Percentiles rank a stretch among this genome's conserved stretches.
phyloP scores from a whole-genome alignment of 2,329 filamentous ascomycete species.

The Sarocladium oryzae region DNA sequence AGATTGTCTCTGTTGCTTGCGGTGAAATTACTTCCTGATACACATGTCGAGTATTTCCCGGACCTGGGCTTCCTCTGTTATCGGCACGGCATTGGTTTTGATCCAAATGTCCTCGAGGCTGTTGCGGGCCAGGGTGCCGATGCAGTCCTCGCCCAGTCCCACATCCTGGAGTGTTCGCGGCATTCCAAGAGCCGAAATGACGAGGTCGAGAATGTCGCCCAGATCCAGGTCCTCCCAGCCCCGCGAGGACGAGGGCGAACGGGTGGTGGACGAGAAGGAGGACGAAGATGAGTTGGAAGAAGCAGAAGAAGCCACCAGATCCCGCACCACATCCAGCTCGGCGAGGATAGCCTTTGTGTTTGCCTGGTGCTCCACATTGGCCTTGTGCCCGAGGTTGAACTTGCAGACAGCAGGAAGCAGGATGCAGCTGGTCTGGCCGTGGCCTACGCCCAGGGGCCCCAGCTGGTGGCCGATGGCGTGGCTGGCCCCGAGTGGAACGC shows the following conservation, averaged over 20 bases:
- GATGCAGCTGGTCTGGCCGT: slow-evolving; percentile 44
- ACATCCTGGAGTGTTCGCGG: slow-evolving; percentile 47
- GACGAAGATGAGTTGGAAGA: too few species aligned
- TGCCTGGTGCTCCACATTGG: slow-evolving; percentile 23
- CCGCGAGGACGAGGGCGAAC: too few species aligned
- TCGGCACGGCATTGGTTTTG: slow-evolving; percentile 41
- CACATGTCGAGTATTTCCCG: slow-evolving; percentile 42
- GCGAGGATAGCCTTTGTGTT: not conserved
- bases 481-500: slow-evolving; percentile 40
- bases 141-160: slow-evolving; percentile 38
- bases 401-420: slow-evolving; percentile 48
- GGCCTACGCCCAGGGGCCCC: slow-evolving; percentile 48
- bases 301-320: slow-evolving; percentile 10
- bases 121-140: slow-evolving; percentile 40
- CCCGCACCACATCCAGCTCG: not conserved
- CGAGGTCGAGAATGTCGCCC: slow-evolving; percentile 43
- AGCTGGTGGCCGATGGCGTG: slow-evolving; percentile 48
- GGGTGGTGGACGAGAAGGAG: too few species aligned
- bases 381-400: slow-evolving; percentile 36
- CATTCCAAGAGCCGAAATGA: slow-evolving; percentile 46
- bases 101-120: slow-evolving; percentile 44
- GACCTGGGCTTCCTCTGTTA: slow-evolving; percentile 40
- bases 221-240: slow-evolving; percentile 30
- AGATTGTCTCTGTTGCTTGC: too few species aligned
- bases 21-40: slow-evolving; percentile 8